phyloP scores from a whole-genome alignment of 73 alveolate species.

The Diophrys sp. region DNA sequence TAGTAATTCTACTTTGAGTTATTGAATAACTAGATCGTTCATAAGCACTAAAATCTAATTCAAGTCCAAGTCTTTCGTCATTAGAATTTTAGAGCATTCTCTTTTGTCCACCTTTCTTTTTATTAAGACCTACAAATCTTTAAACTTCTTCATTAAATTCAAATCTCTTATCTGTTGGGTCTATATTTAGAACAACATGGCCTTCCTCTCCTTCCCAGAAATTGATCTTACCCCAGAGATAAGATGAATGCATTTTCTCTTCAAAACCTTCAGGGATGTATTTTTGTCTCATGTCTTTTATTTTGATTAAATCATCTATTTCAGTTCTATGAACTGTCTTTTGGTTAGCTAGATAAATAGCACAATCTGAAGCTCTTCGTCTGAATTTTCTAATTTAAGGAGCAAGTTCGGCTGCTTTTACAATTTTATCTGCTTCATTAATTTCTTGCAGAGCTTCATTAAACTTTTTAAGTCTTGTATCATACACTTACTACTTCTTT shows the following conservation, averaged over 20 bases:
- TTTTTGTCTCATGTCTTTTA: no score
- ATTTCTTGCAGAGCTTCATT: constrained; percentile 24
- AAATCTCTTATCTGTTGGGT: constrained; percentile 51
- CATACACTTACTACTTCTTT: constrained; percentile 34
- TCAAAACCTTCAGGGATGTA: no score
- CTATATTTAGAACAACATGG: constrained; percentile 28
- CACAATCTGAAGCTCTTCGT: no score
- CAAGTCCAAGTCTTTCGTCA: neutral
- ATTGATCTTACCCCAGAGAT: constrained; percentile 30
- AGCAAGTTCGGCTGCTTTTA: no score
- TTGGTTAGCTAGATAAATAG: no score
- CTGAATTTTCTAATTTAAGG: no score
- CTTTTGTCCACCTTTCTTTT: constrained; percentile 3
- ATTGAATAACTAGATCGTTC: neutral
- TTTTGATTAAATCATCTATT: no score
- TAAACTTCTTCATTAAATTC: constrained; percentile 35
- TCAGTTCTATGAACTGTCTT: no score
- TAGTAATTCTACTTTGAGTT: neutral
- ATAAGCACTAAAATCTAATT: neutral
- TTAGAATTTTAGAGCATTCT: neutral
- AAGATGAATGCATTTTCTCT: no score
- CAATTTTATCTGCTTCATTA: constrained; percentile 27
- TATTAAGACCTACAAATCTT: constrained; percentile 20
- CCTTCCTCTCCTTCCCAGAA: constrained; percentile 27
- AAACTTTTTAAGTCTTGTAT: constrained; percentile 23